phyloP scores from a whole-genome alignment of 176 grass and related monocot genomes.

The Dactylis glomerata region DNA sequence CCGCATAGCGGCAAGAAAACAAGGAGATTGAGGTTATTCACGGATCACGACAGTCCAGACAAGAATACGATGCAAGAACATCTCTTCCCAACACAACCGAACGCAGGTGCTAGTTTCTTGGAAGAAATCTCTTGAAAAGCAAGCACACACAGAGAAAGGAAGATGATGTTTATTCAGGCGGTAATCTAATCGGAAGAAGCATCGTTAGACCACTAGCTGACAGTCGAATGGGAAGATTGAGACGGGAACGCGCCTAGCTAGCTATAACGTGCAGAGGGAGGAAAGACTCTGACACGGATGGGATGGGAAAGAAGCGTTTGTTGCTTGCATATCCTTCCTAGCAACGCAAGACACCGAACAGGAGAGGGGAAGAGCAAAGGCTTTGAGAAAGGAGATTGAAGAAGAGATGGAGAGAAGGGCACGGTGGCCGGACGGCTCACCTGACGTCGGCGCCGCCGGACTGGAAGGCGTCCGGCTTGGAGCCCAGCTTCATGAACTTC shows the following conservation, averaged over 20 bases:
- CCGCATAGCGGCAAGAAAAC: neutral
- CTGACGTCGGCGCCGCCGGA: slow-evolving; percentile 76
- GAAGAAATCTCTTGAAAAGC: neutral
- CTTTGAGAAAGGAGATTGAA: neutral
- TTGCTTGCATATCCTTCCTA: neutral
- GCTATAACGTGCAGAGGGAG: neutral
- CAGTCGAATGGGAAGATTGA: neutral
- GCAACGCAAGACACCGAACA: neutral
- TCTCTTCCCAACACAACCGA: neutral
- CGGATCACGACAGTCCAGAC: neutral
- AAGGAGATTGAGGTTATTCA: neutral
- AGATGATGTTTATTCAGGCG: neutral
- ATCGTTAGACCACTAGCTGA: neutral
- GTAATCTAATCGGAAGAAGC: neutral
- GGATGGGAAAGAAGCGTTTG: neutral
- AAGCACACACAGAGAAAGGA: too few relatives aligned
- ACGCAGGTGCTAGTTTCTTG: neutral
- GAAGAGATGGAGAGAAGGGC: neutral
- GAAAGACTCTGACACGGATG: neutral
- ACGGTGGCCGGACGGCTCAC: slow-evolving; percentile 26
- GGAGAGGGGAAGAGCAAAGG: neutral
- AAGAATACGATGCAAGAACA: slow-evolving; percentile 30
- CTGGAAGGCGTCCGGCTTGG: slow-evolving; percentile 90
- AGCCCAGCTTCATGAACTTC: slow-evolving; percentile 99
- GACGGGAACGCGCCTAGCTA: neutral